These are phyloP conservation scores for Thermothelomyces thermophilus DNA, from an alignment of 2,329 filamentous ascomycete genomes.

Conservation along the genomic window DNA sequence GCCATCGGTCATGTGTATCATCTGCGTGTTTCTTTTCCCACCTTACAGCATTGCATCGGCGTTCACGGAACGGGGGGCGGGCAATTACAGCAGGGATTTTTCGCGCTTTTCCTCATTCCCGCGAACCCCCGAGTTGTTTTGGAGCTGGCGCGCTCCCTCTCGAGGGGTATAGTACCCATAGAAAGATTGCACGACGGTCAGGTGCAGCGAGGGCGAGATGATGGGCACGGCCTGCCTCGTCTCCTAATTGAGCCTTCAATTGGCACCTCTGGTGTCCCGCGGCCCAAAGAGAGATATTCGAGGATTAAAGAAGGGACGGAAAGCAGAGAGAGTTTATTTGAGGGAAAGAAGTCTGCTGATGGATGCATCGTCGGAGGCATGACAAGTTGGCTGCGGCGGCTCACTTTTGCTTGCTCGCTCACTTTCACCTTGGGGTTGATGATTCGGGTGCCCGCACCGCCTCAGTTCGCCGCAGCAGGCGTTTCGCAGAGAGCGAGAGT, in stretches of 20 bases:
- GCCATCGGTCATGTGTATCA: conserved; percentile 30
- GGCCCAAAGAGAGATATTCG: not conserved
- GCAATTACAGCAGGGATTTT: conserved; percentile 11
- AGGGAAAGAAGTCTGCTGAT: not conserved
- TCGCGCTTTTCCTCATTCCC: conserved; percentile 3
- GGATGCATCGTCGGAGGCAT: not conserved
- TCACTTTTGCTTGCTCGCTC: not conserved
- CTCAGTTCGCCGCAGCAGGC: not conserved
- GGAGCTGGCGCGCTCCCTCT: conserved; percentile 6
- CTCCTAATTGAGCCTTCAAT: conserved; percentile 8
- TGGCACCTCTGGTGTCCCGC: not conserved
- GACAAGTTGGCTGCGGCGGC: not conserved
- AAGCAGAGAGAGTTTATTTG: not conserved
- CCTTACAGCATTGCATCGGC: conserved; percentile 51
- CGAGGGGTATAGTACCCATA: conserved; percentile 10
- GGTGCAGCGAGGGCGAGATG: not conserved
- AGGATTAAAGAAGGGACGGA: not conserved
- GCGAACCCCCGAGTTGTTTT: not conserved
- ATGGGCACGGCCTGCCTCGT: not conserved
- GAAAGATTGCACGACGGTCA: conserved; percentile 12
- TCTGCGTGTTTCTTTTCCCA: conserved; percentile 27
- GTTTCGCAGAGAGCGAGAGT: no score
- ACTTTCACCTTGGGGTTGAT: not conserved
- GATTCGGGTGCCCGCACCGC: not conserved
- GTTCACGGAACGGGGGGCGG: conserved; percentile 33